Base-by-base conservation (phyloP, 1,284 basidiomycete genomes). In the Rhizopogon hawkerae region DNA sequence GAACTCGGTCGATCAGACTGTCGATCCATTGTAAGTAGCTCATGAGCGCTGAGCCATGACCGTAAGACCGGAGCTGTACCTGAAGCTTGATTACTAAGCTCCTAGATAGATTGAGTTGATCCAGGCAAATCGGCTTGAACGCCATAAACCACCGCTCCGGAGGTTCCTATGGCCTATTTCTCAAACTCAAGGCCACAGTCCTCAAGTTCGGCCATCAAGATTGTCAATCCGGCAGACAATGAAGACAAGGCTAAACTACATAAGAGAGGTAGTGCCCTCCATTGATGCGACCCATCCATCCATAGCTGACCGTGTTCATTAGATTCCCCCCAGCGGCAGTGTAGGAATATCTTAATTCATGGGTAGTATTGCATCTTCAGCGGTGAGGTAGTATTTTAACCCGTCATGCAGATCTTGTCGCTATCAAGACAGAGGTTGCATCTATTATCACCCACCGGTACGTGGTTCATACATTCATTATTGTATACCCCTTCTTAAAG, bases 271-370 rank as follows among this genome's bases (percentile, higher is more conserved):
- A 54, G 14, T 24, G 10, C 21, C 8, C 24, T 34, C 31, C 16
- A 33, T 23, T 43, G 16, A 31, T 33, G 24, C 35, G 18, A 16
- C 7, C 21, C 26, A 50, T 35, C 21, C 26, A 50, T 35, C n/a
- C 42, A 29, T 51, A 47, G 38, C 46, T 38, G 46, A 53, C 48
- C 16, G 38, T 53, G 39, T 41, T 33, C 41, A 38, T 47, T 59
- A 85, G 84, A 86, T 67, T 72, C 77, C 47, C 74, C 79, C 24
- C 84, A 86, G 63, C 78, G 85, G 43, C 83, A 91, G 62, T 93
- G 90, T 69, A 81, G 85, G 63, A 92, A 92, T 73, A 82, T 91
- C 49, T 72, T 88, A 65, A 92, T 93, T 57, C 87, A 92, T 62
- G 90, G 90, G 89, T 90, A 63, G 55, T 76, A 64, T 45, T 14